Evolutionary conservation across 805 yeast genomes (phyloP).

Genomic region (Saccharomycopsis babjevae): DNA sequence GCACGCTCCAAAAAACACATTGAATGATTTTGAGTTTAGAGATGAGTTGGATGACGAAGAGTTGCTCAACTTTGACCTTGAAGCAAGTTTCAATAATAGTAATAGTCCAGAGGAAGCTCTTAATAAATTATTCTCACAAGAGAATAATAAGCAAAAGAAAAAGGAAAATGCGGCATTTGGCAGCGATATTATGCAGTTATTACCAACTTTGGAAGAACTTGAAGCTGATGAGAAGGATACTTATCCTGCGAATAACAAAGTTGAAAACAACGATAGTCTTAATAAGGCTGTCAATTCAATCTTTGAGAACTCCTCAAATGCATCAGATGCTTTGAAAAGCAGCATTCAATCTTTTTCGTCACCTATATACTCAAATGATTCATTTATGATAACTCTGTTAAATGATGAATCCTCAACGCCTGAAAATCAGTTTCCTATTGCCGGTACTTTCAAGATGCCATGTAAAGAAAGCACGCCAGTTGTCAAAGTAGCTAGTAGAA

Average conservation of each 20-base stretch:
- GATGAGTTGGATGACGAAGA: conserved; percentile 1
- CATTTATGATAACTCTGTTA: background rate
- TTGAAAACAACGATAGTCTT: background rate
- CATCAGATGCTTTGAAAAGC: background rate
- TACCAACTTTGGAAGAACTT: background rate
- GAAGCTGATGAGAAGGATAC: background rate
- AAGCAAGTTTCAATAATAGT: background rate
- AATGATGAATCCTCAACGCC: background rate
- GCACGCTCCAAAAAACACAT: background rate
- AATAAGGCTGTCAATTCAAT: background rate
- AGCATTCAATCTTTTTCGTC: background rate
- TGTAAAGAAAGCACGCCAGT: conserved; percentile 20
- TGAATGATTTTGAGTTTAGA: background rate
- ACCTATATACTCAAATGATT: background rate
- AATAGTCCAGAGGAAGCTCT: background rate
- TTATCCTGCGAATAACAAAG: background rate
- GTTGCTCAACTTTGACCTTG: background rate
- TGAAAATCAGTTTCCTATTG: background rate
- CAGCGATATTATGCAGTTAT: background rate
- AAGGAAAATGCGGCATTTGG: background rate
- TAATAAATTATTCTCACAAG: background rate
- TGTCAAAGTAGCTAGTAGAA: conserved; percentile 29
- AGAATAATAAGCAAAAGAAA: background rate
- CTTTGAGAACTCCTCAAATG: background rate
- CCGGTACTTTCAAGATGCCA: background rate